phyloP scores from a whole-genome alignment of 2,329 filamentous ascomycete genomes.

The Reticulascus tulasneorum region DNA sequence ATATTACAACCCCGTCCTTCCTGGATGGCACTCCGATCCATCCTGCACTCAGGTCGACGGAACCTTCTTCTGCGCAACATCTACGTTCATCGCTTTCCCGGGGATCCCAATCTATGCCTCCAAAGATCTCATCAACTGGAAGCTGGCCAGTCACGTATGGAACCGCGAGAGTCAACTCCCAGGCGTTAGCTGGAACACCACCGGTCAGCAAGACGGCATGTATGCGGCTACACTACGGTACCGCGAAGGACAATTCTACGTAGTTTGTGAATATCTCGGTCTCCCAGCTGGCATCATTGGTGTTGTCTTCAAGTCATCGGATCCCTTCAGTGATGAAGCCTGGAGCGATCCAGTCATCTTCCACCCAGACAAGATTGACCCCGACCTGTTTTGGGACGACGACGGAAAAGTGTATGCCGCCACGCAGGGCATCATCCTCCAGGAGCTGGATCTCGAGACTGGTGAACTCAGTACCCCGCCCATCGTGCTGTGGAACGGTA shows the following conservation, averaged over 20 bases:
- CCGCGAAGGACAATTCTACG: constrained; percentile 37
- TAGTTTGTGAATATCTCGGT: constrained; percentile 18
- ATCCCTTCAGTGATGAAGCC: constrained; percentile 16
- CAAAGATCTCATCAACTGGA: constrained; percentile 47
- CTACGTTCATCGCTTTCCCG: constrained; percentile 49
- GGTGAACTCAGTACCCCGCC: constrained; percentile 27
- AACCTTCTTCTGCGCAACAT: constrained; percentile 49
- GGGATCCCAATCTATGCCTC: constrained; percentile 51
- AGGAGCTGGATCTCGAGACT: constrained; percentile 29
- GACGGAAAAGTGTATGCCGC: constrained; percentile 43
- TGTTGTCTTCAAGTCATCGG: constrained; percentile 17
- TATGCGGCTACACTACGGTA: constrained; percentile 45
- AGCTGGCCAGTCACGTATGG: constrained; percentile 35
- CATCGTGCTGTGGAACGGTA: constrained; percentile 39
- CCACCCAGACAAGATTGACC: constrained; percentile 36
- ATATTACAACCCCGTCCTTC: constrained; percentile 39
- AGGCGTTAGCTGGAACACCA: constrained; percentile 5
- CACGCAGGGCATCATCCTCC: constrained; percentile 22
- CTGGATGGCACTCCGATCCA: constrained; percentile 47
- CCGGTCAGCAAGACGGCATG: constrained; percentile 26
- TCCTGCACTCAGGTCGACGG: constrained; percentile 37
- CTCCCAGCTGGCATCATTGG: constrained; percentile 17
- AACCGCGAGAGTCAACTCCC: constrained; percentile 42
- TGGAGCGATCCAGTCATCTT: constrained; percentile 24
- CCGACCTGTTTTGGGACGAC: constrained; percentile 48